These are phyloP conservation scores for Podospora conica DNA, from an alignment of 495 filamentous ascomycete genomes.

Conservation along the genomic window DNA sequence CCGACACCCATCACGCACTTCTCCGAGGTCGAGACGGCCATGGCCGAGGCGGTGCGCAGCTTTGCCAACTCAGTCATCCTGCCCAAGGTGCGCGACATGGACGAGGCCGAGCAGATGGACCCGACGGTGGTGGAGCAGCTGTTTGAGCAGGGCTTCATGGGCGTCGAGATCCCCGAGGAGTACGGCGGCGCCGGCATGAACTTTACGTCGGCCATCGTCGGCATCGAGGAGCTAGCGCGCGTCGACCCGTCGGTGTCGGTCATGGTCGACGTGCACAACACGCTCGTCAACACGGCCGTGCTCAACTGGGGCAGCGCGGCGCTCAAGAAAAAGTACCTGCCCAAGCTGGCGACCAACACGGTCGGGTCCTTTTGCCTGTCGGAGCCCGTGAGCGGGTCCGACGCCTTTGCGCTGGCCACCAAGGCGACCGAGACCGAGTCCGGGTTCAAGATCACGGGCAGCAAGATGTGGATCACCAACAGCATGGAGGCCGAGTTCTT, in stretches of 20 bases:
- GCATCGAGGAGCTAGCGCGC: conserved; percentile 92
- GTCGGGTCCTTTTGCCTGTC: conserved; percentile 96
- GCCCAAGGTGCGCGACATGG: conserved; percentile 95
- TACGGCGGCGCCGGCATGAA: conserved; percentile 97
- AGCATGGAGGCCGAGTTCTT: conserved; percentile 89
- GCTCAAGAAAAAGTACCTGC: conserved; percentile 77
- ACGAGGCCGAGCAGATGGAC: conserved; percentile 95
- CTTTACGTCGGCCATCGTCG: conserved; percentile 92
- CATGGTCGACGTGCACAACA: conserved; percentile 94
- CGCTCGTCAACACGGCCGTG: conserved; percentile 89
- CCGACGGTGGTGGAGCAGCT: conserved; percentile 77
- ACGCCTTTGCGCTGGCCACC: conserved; percentile 92
- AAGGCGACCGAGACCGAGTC: conserved; percentile 67
- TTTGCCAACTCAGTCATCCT: conserved; percentile 83
- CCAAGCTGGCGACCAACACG: conserved; percentile 78
- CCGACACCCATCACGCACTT: conserved; percentile 92
- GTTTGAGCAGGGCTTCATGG: conserved; percentile 97
- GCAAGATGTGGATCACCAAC: conserved; percentile 99
- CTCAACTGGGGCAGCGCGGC: conserved; percentile 74
- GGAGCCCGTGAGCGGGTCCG: conserved; percentile 86
- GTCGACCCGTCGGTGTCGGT: conserved; percentile 94
- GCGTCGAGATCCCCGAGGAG: conserved; percentile 94
- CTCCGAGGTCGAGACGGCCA: conserved; percentile 82
- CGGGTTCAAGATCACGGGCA: conserved; percentile 80
- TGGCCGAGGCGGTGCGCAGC: conserved; percentile 85